Conservation (phyloP, 352 stramenopile genomes). For the Poterioochromonas sp. region DNA sequence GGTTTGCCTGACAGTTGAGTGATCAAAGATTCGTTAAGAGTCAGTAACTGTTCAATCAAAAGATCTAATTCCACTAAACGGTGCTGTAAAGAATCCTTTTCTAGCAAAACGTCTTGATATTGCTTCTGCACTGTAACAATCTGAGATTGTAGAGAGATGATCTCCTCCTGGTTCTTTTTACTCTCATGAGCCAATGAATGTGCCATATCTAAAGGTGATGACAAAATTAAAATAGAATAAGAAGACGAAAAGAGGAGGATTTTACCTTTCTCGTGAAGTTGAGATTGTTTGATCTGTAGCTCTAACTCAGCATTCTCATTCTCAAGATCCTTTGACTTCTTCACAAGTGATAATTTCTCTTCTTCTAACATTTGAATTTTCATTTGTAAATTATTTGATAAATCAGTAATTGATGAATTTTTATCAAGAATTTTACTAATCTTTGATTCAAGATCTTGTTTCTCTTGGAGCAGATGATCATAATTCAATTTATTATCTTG, state of each 20-base stretch:
- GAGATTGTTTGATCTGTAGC: background rate
- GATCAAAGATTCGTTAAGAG: slow-evolving; percentile 19
- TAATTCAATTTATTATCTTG: background rate
- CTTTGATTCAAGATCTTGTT: background rate
- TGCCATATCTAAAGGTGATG: background rate
- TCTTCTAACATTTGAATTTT: slow-evolving; percentile 13
- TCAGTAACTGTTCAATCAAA: slow-evolving; percentile 4
- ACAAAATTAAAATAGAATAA: background rate
- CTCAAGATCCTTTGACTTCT: background rate
- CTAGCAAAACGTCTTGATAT: background rate
- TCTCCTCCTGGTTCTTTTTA: slow-evolving; percentile 17
- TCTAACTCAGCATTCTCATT: background rate
- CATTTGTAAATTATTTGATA: background rate
- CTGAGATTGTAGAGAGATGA: background rate
- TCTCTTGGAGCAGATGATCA: background rate
- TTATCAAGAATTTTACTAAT: background rate
- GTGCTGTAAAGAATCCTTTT: background rate
- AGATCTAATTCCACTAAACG: slow-evolving; percentile 2
- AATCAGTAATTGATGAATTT: background rate
- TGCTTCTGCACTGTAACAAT: background rate
- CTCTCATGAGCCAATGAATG: background rate
- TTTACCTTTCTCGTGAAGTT: slow-evolving; percentile 19
- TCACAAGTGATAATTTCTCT: background rate
- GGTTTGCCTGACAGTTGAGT: background rate
- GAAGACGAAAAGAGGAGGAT: background rate